phyloP scores from a whole-genome alignment of 768 basidiomycete genomes.

The Boletus tomentosulus region DNA sequence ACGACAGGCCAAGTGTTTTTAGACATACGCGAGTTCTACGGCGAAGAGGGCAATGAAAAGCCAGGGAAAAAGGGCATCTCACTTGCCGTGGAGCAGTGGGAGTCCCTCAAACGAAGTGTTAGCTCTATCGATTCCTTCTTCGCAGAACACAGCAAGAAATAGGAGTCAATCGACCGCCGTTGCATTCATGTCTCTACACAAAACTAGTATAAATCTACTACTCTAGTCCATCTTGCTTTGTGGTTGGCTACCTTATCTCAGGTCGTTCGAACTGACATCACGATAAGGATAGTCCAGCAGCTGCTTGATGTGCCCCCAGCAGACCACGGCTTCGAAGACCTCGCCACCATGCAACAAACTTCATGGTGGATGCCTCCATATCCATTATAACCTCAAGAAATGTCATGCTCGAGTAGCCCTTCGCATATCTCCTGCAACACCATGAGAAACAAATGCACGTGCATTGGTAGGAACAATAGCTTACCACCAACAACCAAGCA shows the following conservation, averaged over 20 bases:
- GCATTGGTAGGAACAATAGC: conserved; percentile 22
- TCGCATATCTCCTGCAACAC: conserved; percentile 54
- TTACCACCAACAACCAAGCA: conserved; percentile 73
- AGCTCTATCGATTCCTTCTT: conserved; percentile 52
- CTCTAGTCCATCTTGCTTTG: not conserved
- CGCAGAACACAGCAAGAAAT: conserved; percentile 24
- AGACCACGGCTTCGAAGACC: conserved; percentile 59
- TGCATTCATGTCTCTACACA: not conserved
- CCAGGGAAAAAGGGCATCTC: conserved; percentile 83
- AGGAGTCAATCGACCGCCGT: not conserved
- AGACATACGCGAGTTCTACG: conserved; percentile 77
- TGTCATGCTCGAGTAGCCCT: conserved; percentile 45
- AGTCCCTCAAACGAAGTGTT: conserved; percentile 43
- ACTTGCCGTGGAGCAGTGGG: conserved; percentile 65
- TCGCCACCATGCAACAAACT: conserved; percentile 57
- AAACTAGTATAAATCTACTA: conserved; percentile 2
- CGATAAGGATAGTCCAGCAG: conserved; percentile 54
- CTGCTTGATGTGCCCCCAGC: conserved; percentile 64
- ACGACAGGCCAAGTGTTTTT: conserved; percentile 46
- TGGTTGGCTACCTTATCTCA: not conserved
- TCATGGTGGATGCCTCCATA: conserved; percentile 50
- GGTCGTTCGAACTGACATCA: not conserved
- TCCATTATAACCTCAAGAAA: conserved; percentile 64
- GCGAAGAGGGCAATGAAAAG: conserved; percentile 53
- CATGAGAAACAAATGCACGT: conserved; percentile 1